These are phyloP conservation scores for Raddia distichophylla DNA, from an alignment of 176 grass and related monocot species.

Conservation along the genomic window DNA sequence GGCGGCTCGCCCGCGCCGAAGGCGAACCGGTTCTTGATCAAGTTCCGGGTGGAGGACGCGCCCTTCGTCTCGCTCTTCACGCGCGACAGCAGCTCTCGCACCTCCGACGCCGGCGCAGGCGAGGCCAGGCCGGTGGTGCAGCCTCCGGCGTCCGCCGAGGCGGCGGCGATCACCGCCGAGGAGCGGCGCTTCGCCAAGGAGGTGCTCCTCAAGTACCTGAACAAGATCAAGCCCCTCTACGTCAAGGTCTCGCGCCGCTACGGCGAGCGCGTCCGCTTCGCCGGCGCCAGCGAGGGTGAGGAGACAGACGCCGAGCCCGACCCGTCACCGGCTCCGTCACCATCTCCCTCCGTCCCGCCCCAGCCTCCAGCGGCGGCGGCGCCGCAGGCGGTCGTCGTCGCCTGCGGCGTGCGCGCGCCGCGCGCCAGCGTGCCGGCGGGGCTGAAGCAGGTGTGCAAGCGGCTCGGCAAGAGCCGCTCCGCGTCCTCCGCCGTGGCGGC, in stretches of 20 bases:
- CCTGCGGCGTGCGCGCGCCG: conserved; percentile 68
- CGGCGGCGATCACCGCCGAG: conserved; percentile 50
- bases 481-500: conserved; percentile 73
- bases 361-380: background rate
- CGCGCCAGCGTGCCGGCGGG: conserved; percentile 75
- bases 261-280: conserved; percentile 66
- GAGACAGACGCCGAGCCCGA: conserved; percentile 62
- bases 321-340: background rate
- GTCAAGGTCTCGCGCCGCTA: conserved; percentile 75
- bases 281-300: conserved; percentile 47
- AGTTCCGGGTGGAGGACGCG: conserved; percentile 72
- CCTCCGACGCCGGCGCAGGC: conserved; percentile 39
- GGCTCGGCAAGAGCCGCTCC: conserved; percentile 87
- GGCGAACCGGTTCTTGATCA: conserved; percentile 67
- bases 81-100: conserved; percentile 71
- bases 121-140: background rate
- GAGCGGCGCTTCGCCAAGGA: conserved; percentile 77
- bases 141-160: background rate
- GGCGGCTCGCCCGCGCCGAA: conserved; percentile 27
- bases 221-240: conserved; percentile 87
- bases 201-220: conserved; percentile 78
- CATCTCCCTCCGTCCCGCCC: background rate
- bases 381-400: conserved; percentile 46
- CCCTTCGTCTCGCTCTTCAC: conserved; percentile 79
- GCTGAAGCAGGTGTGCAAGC: conserved; percentile 80